Evolutionary conservation across 2,329 filamentous ascomycete genomes (phyloP).

Genomic region (Hypomyces rosellus): DNA sequence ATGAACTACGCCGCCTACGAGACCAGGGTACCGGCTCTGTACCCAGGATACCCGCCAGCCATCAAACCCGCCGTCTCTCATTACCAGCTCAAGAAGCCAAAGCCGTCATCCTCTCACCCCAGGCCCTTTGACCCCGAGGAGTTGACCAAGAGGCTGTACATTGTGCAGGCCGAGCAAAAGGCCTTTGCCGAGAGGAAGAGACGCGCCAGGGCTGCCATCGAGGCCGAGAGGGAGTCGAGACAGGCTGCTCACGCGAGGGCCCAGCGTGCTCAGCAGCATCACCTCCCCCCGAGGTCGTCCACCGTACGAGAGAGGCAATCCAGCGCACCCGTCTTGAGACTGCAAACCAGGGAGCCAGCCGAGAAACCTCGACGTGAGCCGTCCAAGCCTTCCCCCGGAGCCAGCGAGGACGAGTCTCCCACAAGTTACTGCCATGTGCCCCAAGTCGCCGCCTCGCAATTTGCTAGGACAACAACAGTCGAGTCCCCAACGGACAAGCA

Average conservation of each 20-base stretch:
- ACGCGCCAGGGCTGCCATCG: slow-evolving; percentile 18
- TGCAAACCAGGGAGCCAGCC: background rate
- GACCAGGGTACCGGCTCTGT: background rate
- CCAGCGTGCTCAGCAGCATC: background rate
- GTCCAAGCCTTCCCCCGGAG: slow-evolving; percentile 6
- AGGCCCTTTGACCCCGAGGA: slow-evolving; percentile 48
- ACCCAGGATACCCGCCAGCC: background rate
- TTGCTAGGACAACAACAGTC: slow-evolving; percentile 46
- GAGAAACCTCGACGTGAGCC: background rate
- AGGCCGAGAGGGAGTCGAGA: slow-evolving; percentile 15
- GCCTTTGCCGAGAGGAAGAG: slow-evolving; percentile 30
- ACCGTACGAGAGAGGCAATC: background rate
- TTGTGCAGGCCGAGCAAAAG: slow-evolving; percentile 46
- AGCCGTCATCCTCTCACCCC: slow-evolving; percentile 18
- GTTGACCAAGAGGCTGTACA: slow-evolving; percentile 44
- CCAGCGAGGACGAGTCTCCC: slow-evolving; percentile 12
- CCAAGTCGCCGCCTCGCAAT: slow-evolving; percentile 48
- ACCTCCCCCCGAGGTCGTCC: background rate
- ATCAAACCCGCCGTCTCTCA: slow-evolving; percentile 11
- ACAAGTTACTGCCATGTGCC: slow-evolving; percentile 45
- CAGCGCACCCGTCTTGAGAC: background rate
- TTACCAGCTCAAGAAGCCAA: slow-evolving; percentile 1
- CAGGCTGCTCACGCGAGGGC: slow-evolving; percentile 6
- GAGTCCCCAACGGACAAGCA: slow-evolving; percentile 31
- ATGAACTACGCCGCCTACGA: slow-evolving; percentile 17